phyloP scores from a whole-genome alignment of 768 basidiomycete species.

The Suillus cothurnatus region DNA sequence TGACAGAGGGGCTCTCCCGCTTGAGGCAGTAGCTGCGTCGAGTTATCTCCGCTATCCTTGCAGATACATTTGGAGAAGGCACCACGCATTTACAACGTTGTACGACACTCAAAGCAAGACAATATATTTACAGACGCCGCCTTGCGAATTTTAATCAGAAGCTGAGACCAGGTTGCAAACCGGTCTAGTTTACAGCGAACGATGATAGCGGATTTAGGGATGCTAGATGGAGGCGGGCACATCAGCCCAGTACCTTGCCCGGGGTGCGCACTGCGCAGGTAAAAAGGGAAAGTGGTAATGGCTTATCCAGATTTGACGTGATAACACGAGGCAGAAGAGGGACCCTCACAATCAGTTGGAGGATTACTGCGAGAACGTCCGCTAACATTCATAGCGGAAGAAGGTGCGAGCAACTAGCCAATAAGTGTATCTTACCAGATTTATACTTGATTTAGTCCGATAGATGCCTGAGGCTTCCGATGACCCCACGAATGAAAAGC shows the following conservation, averaged over 20 bases:
- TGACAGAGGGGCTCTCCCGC: not conserved
- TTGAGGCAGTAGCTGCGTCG: not conserved
- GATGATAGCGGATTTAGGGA: not conserved
- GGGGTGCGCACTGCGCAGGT: not conserved
- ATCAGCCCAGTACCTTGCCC: not conserved
- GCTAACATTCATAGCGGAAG: conserved; percentile 6
- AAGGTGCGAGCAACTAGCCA: not conserved
- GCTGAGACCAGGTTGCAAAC: not conserved
- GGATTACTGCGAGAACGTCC: conserved; percentile 3
- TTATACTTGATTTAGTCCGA: not conserved
- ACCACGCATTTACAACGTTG: not conserved
- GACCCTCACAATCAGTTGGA: not conserved
- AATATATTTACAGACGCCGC: conserved; percentile 7
- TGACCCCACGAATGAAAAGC: not conserved
- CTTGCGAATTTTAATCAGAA: conserved; percentile 3
- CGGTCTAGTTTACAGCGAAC: conserved; percentile 2
- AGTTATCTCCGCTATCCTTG: not conserved
- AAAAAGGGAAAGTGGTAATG: not conserved
- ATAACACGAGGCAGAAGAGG: not conserved
- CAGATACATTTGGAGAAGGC: conserved; percentile 2
- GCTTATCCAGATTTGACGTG: not conserved
- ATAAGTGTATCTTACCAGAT: not conserved
- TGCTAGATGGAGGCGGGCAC: not conserved
- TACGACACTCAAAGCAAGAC: not conserved
- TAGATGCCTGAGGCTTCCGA: not conserved